phyloP scores from a whole-genome alignment of 2,329 filamentous ascomycete genomes.

The Tolypocladium album region DNA sequence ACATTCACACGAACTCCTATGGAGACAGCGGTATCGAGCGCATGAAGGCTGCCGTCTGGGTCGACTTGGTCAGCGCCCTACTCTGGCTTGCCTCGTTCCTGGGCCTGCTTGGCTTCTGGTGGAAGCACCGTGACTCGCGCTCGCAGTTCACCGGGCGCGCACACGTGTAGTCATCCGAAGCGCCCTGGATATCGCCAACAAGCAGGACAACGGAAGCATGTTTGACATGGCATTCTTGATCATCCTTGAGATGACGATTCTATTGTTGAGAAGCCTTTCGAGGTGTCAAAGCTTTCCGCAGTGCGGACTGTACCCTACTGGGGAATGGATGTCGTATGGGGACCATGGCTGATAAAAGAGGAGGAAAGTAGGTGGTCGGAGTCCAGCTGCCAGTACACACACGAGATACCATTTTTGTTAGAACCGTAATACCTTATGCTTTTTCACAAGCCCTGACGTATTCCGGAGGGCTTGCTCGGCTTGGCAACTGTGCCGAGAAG shows the following conservation, averaged over 20 bases:
- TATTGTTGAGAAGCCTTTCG: neutral
- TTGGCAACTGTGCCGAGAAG: neutral
- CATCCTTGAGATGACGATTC: neutral
- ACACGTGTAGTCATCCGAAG: slow-evolving; percentile 26
- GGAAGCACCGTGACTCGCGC: slow-evolving; percentile 37
- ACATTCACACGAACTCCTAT: slow-evolving; percentile 57
- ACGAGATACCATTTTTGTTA: neutral
- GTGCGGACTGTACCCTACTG: neutral
- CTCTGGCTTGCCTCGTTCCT: slow-evolving; percentile 62
- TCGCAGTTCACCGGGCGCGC: slow-evolving; percentile 51
- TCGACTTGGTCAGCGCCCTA: slow-evolving; percentile 63
- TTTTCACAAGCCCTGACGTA: neutral
- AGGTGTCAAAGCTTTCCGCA: neutral
- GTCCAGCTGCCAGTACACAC: neutral
- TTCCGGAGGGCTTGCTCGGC: neutral
- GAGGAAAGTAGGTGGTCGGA: neutral
- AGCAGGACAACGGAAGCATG: neutral
- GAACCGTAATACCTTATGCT: neutral
- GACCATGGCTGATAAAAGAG: neutral
- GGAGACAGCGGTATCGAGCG: slow-evolving; percentile 53
- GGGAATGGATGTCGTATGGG: too few relatives aligned
- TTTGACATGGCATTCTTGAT: neutral
- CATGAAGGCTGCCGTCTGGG: slow-evolving; percentile 83
- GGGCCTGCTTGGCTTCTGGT: slow-evolving; percentile 48
- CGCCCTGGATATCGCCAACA: neutral